Evolutionary conservation across 192 early-diverging fungal species (phyloP).

Genomic region (Podila horticola): DNA sequence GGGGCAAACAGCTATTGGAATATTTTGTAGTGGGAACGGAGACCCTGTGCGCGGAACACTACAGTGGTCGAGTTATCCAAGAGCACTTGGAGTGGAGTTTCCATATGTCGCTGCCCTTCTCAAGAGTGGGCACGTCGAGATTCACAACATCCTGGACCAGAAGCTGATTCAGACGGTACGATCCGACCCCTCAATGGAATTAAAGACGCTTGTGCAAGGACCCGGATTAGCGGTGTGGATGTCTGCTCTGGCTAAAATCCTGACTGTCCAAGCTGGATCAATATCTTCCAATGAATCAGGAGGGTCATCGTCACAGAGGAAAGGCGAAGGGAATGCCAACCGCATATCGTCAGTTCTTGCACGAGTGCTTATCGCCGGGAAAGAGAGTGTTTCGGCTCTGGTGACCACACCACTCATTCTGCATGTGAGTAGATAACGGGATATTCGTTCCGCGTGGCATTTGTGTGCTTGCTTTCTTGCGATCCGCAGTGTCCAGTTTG

Average conservation of each 20-base stretch:
- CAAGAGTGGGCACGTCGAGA: conserved; percentile 71
- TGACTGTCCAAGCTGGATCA: conserved; percentile 17
- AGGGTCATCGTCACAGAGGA: neutral
- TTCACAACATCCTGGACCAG: conserved; percentile 81
- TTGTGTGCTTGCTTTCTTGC: neutral
- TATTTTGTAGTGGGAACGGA: conserved; percentile 74
- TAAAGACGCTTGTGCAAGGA: conserved; percentile 62
- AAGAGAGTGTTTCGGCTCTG: conserved; percentile 68
- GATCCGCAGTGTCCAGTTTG: neutral
- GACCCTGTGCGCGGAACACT: conserved; percentile 78
- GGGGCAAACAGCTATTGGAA: conserved; percentile 68
- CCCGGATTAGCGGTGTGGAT: conserved; percentile 62
- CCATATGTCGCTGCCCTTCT: conserved; percentile 81
- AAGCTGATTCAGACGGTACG: conserved; percentile 64
- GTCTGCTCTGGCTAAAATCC: conserved; percentile 48
- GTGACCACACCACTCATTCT: conserved; percentile 65
- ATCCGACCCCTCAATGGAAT: conserved; percentile 50
- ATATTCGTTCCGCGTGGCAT: too few relatives aligned
- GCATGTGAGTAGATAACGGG: conserved; percentile 54
- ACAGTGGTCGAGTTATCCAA: conserved; percentile 62
- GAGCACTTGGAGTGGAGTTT: conserved; percentile 72
- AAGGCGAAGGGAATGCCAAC: conserved; percentile 9
- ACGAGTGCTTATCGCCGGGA: conserved; percentile 65
- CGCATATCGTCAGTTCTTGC: conserved; percentile 49
- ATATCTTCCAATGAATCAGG: neutral